Evolutionary conservation across 495 filamentous ascomycete species (phyloP).

Genomic region (Pseudomonodictys pantanalensis): DNA sequence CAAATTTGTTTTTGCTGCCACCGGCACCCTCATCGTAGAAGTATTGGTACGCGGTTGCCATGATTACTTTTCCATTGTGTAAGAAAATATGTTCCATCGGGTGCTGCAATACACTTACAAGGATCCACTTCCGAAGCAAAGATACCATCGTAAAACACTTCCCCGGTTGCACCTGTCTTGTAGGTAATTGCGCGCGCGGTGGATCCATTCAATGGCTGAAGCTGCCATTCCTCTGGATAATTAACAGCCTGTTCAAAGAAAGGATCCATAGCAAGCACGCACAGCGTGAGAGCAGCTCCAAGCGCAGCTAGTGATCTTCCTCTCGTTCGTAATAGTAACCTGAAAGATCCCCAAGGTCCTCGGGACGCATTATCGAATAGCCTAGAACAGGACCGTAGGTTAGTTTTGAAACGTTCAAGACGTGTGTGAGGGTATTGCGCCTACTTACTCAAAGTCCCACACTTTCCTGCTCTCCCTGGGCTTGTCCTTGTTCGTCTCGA

Average conservation of each 20-base stretch:
- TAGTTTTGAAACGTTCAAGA: neutral
- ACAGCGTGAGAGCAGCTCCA: neutral
- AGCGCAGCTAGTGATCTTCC: neutral
- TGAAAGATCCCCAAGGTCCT: slow-evolving; percentile 15
- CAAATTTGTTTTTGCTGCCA: neutral
- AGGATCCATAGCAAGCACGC: neutral
- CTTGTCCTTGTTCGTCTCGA: neutral
- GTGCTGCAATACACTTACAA: neutral
- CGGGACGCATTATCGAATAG: slow-evolving; percentile 2
- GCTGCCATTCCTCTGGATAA: neutral
- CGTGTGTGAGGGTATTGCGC: neutral
- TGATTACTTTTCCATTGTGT: neutral
- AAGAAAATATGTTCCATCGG: neutral
- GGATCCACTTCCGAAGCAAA: neutral
- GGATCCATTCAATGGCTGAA: neutral
- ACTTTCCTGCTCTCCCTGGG: neutral
- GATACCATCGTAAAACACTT: neutral
- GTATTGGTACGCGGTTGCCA: slow-evolving; percentile 2
- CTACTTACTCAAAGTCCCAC: slow-evolving; percentile 14
- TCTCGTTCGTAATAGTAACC: neutral
- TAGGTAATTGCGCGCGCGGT: neutral
- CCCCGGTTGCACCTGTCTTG: neutral
- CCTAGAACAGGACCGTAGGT: neutral
- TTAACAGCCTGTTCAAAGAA: neutral
- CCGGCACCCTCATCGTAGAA: slow-evolving; percentile 5